phyloP scores from a whole-genome alignment of 2,329 filamentous ascomycete species.

The Pyricularia pennisetigena region DNA sequence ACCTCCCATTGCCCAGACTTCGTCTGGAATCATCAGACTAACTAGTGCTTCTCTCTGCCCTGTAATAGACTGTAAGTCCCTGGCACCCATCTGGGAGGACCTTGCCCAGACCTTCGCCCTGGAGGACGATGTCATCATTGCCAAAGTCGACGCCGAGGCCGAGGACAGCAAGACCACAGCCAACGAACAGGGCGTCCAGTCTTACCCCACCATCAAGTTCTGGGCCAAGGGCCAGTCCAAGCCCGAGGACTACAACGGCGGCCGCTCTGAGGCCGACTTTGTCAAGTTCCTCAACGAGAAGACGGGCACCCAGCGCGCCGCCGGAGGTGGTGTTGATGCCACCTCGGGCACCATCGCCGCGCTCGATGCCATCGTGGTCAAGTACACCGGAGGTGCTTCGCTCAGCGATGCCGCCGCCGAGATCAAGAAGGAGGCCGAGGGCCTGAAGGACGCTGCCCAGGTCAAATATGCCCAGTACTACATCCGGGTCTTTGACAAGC shows the following conservation, averaged over 20 bases:
- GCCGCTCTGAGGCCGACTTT: conserved; percentile 66
- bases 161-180: conserved; percentile 74
- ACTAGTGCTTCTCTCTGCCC: background rate
- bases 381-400: conserved; percentile 55
- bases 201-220: conserved; percentile 97
- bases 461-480: conserved; percentile 90
- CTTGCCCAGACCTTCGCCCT: conserved; percentile 68
- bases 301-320: conserved; percentile 73
- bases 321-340: conserved; percentile 70
- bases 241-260: conserved; percentile 61
- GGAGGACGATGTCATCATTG: conserved; percentile 73
- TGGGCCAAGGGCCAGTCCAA: conserved; percentile 79
- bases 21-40: background rate
- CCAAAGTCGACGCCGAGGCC: conserved; percentile 91
- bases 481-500: conserved; percentile 80
- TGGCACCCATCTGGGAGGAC: conserved; percentile 84
- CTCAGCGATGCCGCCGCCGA: conserved; percentile 58
- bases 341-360: conserved; percentile 73
- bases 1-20: background rate
- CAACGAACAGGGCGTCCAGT: conserved; percentile 64
- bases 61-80: conserved; percentile 79
- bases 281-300: conserved; percentile 80
- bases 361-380: conserved; percentile 66
- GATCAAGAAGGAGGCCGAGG: conserved; percentile 59
- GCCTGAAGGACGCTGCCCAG: conserved; percentile 50